Base-by-base conservation (phyloP, 2,329 filamentous ascomycete species). In the Cyphellophora attinorum region DNA sequence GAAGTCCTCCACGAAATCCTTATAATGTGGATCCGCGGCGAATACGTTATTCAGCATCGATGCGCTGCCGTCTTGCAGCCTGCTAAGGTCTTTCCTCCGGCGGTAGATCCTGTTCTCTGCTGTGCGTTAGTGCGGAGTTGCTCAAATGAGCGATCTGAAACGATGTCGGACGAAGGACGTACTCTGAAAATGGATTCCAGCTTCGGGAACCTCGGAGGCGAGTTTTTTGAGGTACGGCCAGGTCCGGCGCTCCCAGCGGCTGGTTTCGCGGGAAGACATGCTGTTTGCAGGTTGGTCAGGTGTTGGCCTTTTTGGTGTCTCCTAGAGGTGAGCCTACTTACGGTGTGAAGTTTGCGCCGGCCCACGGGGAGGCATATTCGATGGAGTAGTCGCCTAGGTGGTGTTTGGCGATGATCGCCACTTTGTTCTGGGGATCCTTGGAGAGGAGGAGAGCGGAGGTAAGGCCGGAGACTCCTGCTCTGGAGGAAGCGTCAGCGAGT, bases 341-440 rank as follows among this genome's bases (percentile, higher is more conserved):
- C 78, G 81, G 85, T 40, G 81, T 57, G 51, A 77, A 79, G 52
- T 91, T 89, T 42, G 85, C 85, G 11, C 85, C 85, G 3, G 85
- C 85, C 81, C 84, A 93, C 1, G 85, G 85, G 5, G 84, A 93
- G 1, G 84, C 79, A 56, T 94, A 95, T 65, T 93, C 81, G 47
- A 88, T 80, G 46, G 89, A 82, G 58, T 89, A 91, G 62, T 95
- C 88, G 21, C 88, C 88, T 0, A 88, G 88, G 81, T 94, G 91
- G 55, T 93, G 82, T 53, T 89, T 93, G 4, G 85, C 81, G 19
- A 85, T 65, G 21, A 93, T 66, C 0, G 82, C 86, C 44, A 93
- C 60, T 16, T 65, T 62, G 46, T 78, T 69, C 8, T 59, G 50
- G 4, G 62, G 57, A 47, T 76, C 67, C 39, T 66, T 65, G 10